Evolutionary conservation across 2,329 filamentous ascomycete genomes (phyloP).

Genomic region (Thelonectria discophora): DNA sequence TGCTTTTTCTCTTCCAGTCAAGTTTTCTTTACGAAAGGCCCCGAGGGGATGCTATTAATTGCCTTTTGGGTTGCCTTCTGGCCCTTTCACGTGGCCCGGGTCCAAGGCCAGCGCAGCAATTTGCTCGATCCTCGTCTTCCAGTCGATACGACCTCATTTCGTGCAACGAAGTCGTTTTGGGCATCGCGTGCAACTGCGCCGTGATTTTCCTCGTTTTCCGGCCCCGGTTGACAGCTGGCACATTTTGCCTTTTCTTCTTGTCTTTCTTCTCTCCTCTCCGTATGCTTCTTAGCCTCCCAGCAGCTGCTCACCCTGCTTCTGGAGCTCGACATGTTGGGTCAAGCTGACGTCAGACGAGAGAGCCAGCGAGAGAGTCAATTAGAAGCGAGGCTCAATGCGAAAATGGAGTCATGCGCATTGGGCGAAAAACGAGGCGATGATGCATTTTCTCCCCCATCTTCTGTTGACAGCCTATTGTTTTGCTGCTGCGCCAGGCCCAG

Average conservation of each 20-base stretch:
- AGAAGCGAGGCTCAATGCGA: not conserved
- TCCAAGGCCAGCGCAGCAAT: not conserved
- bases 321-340: not conserved
- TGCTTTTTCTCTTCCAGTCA: too few relatives aligned
- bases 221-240: not conserved
- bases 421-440: not conserved
- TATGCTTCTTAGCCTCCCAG: too few relatives aligned
- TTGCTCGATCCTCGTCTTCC: not conserved
- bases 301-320: not conserved
- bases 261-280: too few relatives aligned
- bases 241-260: not conserved
- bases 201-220: too few relatives aligned
- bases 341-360: conserved; percentile 1
- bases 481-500: too few relatives aligned
- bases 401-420: not conserved
- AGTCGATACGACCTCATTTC: not conserved
- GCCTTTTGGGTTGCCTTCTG: not conserved
- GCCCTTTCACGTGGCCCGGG: not conserved
- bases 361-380: not conserved
- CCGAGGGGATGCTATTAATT: not conserved
- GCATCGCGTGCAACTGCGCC: not conserved
- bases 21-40: too few relatives aligned
- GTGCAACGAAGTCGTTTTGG: not conserved
- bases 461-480: too few relatives aligned
- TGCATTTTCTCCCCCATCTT: too few relatives aligned